phyloP scores from a whole-genome alignment of 2,329 filamentous ascomycete genomes.

The Samsoniella hepiali region DNA sequence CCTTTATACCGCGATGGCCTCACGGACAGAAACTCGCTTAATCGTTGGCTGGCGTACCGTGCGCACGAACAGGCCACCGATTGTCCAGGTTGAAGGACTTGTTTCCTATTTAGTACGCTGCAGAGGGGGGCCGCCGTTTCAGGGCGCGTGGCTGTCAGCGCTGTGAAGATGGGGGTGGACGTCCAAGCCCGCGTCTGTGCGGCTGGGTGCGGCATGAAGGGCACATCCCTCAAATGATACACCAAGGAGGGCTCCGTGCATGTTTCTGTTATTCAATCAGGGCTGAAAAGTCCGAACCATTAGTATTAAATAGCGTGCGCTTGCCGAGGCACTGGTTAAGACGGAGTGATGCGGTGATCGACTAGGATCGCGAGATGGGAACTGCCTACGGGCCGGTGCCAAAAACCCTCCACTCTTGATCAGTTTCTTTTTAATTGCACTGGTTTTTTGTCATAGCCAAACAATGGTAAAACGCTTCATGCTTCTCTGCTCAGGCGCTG shows the following conservation, averaged over 20 bases:
- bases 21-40: not conserved
- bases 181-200: conserved; percentile 15
- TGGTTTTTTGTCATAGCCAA: no score
- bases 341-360: not conserved
- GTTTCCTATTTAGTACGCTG: not conserved
- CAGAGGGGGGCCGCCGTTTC: not conserved
- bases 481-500: no score
- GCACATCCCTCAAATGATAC: not conserved
- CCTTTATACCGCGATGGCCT: conserved; percentile 8
- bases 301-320: not conserved
- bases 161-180: not conserved
- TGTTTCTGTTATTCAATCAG: not conserved
- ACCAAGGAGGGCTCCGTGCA: not conserved
- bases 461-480: no score
- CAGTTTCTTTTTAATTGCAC: no score
- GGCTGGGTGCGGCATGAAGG: not conserved
- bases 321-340: not conserved
- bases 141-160: not conserved
- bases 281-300: not conserved
- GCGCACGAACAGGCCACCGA: not conserved
- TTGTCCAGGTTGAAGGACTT: not conserved
- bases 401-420: no score
- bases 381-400: not conserved
- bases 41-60: not conserved
- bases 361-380: not conserved